Conservation (phyloP, 768 basidiomycete genomes). For the Boletellus sp. region DNA sequence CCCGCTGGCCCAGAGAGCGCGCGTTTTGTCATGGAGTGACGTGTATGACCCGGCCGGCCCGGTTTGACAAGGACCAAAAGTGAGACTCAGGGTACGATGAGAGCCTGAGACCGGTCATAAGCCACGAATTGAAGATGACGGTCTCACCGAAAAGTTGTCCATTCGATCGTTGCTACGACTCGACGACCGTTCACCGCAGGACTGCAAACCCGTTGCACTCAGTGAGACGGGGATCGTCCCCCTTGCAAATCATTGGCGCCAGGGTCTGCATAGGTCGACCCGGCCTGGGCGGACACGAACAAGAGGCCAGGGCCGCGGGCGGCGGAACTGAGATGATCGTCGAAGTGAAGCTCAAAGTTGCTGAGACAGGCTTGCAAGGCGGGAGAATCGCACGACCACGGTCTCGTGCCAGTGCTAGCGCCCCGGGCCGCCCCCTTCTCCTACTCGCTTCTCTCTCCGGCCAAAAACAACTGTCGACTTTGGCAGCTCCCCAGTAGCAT, state of each 20-base stretch:
- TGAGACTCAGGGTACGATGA: no score
- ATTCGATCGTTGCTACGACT: slow-evolving; percentile 69
- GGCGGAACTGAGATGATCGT: slow-evolving; percentile 77
- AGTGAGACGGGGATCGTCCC: slow-evolving; percentile 79
- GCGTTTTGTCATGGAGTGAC: no score
- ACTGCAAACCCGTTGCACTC: slow-evolving; percentile 66
- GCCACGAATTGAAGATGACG: no score
- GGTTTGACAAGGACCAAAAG: no score
- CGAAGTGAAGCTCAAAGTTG: slow-evolving; percentile 78
- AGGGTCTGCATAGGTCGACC: slow-evolving; percentile 64
- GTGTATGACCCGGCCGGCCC: no score
- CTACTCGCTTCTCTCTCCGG: no score
- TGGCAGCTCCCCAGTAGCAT: slow-evolving; percentile 74
- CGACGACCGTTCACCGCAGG: slow-evolving; percentile 67
- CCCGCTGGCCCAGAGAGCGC: no score
- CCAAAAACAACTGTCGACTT: slow-evolving; percentile 29
- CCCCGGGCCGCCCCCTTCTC: no score
- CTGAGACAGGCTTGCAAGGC: slow-evolving; percentile 46
- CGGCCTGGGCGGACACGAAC: slow-evolving; percentile 66
- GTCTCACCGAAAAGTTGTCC: slow-evolving; percentile 62
- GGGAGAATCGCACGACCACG: slow-evolving; percentile 61
- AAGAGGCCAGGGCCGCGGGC: slow-evolving; percentile 73
- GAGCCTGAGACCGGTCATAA: no score
- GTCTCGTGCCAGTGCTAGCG: slow-evolving; percentile 77
- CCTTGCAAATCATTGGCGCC: slow-evolving; percentile 82